Conservation (phyloP, 352 stramenopile species). For the Pythium volutum region DNA sequence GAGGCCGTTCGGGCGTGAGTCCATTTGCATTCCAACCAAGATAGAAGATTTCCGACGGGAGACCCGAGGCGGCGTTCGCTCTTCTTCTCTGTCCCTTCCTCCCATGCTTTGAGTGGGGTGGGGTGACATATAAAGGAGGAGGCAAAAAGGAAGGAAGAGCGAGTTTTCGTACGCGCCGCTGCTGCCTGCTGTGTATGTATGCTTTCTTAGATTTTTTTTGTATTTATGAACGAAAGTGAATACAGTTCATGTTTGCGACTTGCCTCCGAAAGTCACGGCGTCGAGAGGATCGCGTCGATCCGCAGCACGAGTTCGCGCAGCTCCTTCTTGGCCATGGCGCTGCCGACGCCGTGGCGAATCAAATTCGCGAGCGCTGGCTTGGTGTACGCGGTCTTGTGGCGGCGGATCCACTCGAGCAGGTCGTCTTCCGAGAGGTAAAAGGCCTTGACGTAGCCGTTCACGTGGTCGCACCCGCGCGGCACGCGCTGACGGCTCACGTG, state of each 20-base stretch:
- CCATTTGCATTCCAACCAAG: constrained; percentile 22
- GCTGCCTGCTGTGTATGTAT: not conserved
- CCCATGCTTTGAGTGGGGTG: not conserved
- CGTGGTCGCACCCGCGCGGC: constrained; percentile 53
- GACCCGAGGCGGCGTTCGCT: not conserved
- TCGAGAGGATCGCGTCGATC: constrained; percentile 50
- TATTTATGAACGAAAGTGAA: constrained; percentile 24
- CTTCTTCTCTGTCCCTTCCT: not conserved
- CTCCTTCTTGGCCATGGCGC: constrained; percentile 43
- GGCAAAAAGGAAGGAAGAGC: constrained; percentile 1
- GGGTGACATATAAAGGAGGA: constrained; percentile 2
- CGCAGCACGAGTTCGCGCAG: constrained; percentile 60
- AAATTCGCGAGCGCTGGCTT: constrained; percentile 62
- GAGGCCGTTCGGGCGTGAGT: constrained; percentile 32
- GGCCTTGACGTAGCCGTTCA: constrained; percentile 86
- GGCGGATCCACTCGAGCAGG: constrained; percentile 76
- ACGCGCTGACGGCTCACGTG: constrained; percentile 55
- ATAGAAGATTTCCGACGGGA: too few species aligned
- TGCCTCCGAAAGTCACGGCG: not conserved
- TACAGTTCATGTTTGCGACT: constrained; percentile 12
- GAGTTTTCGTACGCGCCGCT: constrained; percentile 10
- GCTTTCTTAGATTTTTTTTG: constrained; percentile 6
- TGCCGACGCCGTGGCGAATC: constrained; percentile 65
- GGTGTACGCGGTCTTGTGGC: constrained; percentile 56
- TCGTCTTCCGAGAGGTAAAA: constrained; percentile 89